Evolutionary conservation across 208 protist genomes (phyloP), one percentile per base, ranked within the genome.

Genomic region (Trichomonas tenax): DNA sequence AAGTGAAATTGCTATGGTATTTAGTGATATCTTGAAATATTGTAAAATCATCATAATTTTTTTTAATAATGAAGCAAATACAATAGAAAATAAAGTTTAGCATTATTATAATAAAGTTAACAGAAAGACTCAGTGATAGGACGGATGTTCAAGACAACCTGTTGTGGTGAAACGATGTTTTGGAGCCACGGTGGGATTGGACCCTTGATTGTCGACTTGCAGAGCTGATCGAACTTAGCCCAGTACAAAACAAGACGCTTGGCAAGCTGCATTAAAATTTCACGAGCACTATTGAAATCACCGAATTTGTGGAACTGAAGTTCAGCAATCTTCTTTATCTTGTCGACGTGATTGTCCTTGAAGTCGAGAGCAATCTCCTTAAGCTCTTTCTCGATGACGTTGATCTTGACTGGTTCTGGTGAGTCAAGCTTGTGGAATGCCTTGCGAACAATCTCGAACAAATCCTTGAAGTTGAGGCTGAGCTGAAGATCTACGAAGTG

Each of bases 61-160:
- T n/a, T n/a, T n/a, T n/a, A n/a, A n/a, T n/a, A n/a, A n/a, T n/a
- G n/a, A n/a, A n/a, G n/a, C n/a, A n/a, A n/a, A n/a, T n/a, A n/a
- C 46, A 51, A 51, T 51, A 51, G 46, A 51, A 15, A 51, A 51
- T 15, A 15, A 51, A 51, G 14, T 51, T 51, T 51, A 51, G 46
- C 9, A 51, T 15, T 51, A 51, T 51, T 51, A 51, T 51, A n/a
- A n/a, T n/a, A 51, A 51, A 51, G 46, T 89, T 93, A 84, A 17
- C n/a, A 93, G 44, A 93, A 93, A 48, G n/a, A 41, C 17, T 93
- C 86, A n/a, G 86, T 93, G 40, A 93, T 51, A 17, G 86, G 86
- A 1, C 36, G 23, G 34, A 93, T 93, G 46, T 93, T 51, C 8
- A 48, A 93, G 21, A 93, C 86, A 48, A 93, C 40, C 31, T 93